Percentiles rank a stretch among this genome's conserved stretches.
Conservation (phyloP, 148 eudicot genomes). For the Arbutus unedo region DNA sequence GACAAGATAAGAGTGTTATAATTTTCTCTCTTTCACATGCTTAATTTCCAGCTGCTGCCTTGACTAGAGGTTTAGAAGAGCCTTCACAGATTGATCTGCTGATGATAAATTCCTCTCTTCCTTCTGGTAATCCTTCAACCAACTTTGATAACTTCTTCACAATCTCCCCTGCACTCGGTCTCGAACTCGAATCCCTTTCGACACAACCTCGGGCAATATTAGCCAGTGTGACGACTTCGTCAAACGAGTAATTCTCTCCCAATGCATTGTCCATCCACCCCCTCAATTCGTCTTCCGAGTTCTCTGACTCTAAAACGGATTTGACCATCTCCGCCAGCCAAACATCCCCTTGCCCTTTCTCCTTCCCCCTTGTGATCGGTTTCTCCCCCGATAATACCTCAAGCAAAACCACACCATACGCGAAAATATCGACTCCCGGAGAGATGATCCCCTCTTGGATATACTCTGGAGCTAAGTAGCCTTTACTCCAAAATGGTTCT, state of each 20-base stretch:
- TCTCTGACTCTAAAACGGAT: slow-evolving; percentile 43
- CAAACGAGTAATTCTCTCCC: slow-evolving; percentile 68
- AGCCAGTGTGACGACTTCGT: slow-evolving; percentile 53
- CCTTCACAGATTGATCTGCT: slow-evolving; percentile 27
- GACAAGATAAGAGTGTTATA: too few relatives aligned
- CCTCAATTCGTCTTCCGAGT: slow-evolving; percentile 45
- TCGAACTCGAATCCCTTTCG: slow-evolving; percentile 49
- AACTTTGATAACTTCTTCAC: slow-evolving; percentile 68
- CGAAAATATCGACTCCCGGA: slow-evolving; percentile 52
- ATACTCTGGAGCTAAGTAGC: slow-evolving; percentile 78
- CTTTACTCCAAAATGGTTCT: slow-evolving; percentile 50
- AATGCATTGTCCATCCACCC: slow-evolving; percentile 70
- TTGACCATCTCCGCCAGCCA: slow-evolving; percentile 42
- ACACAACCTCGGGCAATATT: slow-evolving; percentile 69
- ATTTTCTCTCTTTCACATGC: neutral
- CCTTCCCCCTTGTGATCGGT: slow-evolving; percentile 30
- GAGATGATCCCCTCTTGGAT: slow-evolving; percentile 27
- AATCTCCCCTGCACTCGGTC: slow-evolving; percentile 77
- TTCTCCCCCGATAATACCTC: slow-evolving; percentile 72
- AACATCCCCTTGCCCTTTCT: slow-evolving; percentile 25
- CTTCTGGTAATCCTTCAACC: slow-evolving; percentile 49
- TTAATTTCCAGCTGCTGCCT: slow-evolving; percentile 15
- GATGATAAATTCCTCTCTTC: slow-evolving; percentile 25
- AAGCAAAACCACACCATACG: slow-evolving; percentile 71
- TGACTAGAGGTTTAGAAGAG: slow-evolving; percentile 37